Conservation (phyloP, 345 rosid species). For the Boechera stricta region DNA sequence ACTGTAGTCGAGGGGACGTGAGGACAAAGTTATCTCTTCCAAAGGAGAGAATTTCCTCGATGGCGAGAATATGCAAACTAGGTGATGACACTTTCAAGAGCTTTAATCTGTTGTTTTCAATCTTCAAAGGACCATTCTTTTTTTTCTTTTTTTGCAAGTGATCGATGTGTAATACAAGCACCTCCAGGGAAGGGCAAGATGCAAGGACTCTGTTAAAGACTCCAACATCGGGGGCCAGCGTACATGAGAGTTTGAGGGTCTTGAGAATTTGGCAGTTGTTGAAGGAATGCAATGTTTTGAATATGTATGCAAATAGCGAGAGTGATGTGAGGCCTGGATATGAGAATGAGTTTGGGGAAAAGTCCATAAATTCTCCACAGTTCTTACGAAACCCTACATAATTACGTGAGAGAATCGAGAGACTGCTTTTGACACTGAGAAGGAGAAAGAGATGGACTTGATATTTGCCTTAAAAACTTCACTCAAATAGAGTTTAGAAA, state of each 20-base stretch:
- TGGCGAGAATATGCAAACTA: background rate
- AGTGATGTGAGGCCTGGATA: background rate
- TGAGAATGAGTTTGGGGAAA: background rate
- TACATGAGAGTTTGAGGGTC: background rate
- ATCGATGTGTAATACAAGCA: background rate
- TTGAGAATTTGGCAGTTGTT: background rate
- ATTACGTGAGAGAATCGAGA: no score
- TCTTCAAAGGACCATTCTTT: background rate
- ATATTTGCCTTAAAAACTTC: no score
- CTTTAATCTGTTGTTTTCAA: background rate
- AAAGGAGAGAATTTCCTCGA: background rate
- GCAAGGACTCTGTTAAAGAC: background rate
- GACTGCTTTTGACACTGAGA: no score
- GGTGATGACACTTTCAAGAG: background rate
- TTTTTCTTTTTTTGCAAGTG: background rate
- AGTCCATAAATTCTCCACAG: background rate
- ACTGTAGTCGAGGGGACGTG: background rate
- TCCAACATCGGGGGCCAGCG: background rate
- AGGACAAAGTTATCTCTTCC: background rate
- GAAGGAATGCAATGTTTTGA: background rate
- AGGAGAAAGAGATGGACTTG: no score
- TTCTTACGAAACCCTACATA: no score
- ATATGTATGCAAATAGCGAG: background rate
- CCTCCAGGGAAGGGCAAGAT: slow-evolving; percentile 3
- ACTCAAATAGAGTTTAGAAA: no score